phyloP scores from a whole-genome alignment of 257 asterid species.

The Rauvolfia tetraphylla region DNA sequence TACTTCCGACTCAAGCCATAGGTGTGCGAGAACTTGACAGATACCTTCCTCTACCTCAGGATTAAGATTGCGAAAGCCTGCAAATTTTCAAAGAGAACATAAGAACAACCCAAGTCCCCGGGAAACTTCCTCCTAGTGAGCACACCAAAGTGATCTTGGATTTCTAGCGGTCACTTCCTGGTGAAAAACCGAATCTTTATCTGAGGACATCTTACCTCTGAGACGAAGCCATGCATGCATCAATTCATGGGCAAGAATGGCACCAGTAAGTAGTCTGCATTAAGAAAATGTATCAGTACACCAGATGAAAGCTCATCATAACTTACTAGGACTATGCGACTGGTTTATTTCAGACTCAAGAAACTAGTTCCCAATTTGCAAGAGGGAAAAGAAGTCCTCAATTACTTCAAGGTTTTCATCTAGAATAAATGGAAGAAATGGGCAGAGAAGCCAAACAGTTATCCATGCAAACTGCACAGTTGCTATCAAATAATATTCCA shows the following conservation, averaged over 20 bases:
- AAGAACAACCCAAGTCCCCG: not conserved
- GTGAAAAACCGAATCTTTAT: not conserved
- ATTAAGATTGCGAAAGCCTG: constrained; percentile 68
- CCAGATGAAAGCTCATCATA: not conserved
- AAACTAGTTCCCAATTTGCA: not conserved
- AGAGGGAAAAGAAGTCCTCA: not conserved
- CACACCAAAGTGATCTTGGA: not conserved
- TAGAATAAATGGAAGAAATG: too few species aligned
- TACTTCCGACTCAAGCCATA: constrained; percentile 93
- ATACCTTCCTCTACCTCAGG: constrained; percentile 95
- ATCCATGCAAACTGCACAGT: too few species aligned
- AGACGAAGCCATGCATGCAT: constrained; percentile 99
- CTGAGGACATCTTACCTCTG: constrained; percentile 41
- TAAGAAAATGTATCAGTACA: constrained; percentile 5
- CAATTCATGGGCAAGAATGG: constrained; percentile 92
- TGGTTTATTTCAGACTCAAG: constrained; percentile 4
- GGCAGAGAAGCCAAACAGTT: too few species aligned
- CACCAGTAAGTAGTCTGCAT: constrained; percentile 89
- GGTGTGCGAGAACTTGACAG: constrained; percentile 85
- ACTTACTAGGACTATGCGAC: constrained; percentile 34
- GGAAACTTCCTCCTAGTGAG: not conserved
- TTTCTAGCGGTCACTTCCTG: not conserved
- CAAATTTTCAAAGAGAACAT: not conserved
- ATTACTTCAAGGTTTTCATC: too few species aligned
- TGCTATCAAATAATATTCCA: too few species aligned